These are phyloP conservation scores for Trametes gibbosa DNA, from an alignment of 768 basidiomycete species.

Conservation along the genomic window DNA sequence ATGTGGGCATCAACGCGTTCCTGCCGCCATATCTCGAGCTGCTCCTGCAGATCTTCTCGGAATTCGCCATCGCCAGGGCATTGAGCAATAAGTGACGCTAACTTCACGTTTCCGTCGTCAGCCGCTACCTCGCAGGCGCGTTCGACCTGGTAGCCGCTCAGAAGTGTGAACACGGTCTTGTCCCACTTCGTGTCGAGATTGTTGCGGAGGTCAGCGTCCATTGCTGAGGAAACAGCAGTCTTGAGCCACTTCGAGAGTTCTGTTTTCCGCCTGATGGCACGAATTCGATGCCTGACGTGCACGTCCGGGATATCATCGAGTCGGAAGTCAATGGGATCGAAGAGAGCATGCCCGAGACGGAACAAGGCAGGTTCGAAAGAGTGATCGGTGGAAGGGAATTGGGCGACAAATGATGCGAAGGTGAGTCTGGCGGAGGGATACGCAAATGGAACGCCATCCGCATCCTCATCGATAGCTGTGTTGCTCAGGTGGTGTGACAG, in stretches of 20 bases:
- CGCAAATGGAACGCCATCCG: conserved; percentile 67
- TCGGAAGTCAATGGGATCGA: conserved; percentile 75
- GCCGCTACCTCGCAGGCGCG: conserved; percentile 74
- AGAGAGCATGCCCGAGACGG: conserved; percentile 85
- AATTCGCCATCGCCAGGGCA: conserved; percentile 76
- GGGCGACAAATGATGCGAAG: conserved; percentile 73
- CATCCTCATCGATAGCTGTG: conserved; percentile 69
- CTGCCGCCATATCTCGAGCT: conserved; percentile 80
- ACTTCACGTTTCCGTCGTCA: conserved; percentile 73
- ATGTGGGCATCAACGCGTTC: conserved; percentile 72
- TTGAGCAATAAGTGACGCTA: conserved; percentile 88
- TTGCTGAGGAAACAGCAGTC: conserved; percentile 60
- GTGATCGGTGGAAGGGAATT: conserved; percentile 69
- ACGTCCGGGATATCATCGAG: conserved; percentile 53
- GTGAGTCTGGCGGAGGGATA: conserved; percentile 59
- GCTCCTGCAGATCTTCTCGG: conserved; percentile 66
- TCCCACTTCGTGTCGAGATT: conserved; percentile 44
- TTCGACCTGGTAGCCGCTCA: conserved; percentile 88
- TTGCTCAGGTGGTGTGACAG: conserved; percentile 75
- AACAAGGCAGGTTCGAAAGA: conserved; percentile 79
- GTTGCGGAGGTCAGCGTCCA: conserved; percentile 69
- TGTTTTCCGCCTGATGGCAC: conserved; percentile 67
- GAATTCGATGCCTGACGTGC: conserved; percentile 61
- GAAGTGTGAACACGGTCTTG: conserved; percentile 64
- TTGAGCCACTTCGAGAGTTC: conserved; percentile 86